Evolutionary conservation across 164 flowering plant species (phyloP).

Genomic region (Piper longum): DNA sequence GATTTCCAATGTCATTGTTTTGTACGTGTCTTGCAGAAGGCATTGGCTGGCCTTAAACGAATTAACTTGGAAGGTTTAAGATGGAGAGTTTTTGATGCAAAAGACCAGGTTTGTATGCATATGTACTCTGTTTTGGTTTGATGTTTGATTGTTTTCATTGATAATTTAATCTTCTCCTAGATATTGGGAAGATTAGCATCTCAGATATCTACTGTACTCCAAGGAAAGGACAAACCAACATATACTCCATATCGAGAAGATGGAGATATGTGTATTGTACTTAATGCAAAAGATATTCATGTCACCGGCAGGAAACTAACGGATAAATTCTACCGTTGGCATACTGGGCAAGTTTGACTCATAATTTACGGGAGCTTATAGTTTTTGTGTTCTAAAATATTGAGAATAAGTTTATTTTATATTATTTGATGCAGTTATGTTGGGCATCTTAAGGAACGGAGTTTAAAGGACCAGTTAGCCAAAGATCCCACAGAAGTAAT

Average conservation of each 20-base stretch:
- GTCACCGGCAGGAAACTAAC: conserved; percentile 86
- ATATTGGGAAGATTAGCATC: conserved; percentile 89
- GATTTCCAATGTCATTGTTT: too few relatives aligned
- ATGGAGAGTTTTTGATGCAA: conserved; percentile 90
- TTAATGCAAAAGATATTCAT: conserved; percentile 79
- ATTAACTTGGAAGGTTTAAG: conserved; percentile 72
- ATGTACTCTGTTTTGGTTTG: background rate
- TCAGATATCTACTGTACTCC: conserved; percentile 72
- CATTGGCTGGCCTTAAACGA: conserved; percentile 66
- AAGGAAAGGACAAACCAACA: conserved; percentile 91
- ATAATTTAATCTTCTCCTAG: conserved; percentile 13
- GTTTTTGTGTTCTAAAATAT: too few relatives aligned
- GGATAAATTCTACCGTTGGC: conserved; percentile 69
- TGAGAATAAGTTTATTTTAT: background rate
- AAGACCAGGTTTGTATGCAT: conserved; percentile 51
- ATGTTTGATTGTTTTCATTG: background rate
- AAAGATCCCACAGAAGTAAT: conserved; percentile 96
- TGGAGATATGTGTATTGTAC: conserved; percentile 91
- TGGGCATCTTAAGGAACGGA: conserved; percentile 87
- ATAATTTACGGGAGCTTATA: background rate
- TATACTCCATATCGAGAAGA: conserved; percentile 80
- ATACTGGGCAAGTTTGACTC: conserved; percentile 71
- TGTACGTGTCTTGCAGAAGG: conserved; percentile 42
- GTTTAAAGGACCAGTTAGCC: conserved; percentile 71
- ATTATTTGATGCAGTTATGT: conserved; percentile 32